Base-by-base conservation (phyloP, 2,329 filamentous ascomycete genomes). In the Neonectria sp. region DNA sequence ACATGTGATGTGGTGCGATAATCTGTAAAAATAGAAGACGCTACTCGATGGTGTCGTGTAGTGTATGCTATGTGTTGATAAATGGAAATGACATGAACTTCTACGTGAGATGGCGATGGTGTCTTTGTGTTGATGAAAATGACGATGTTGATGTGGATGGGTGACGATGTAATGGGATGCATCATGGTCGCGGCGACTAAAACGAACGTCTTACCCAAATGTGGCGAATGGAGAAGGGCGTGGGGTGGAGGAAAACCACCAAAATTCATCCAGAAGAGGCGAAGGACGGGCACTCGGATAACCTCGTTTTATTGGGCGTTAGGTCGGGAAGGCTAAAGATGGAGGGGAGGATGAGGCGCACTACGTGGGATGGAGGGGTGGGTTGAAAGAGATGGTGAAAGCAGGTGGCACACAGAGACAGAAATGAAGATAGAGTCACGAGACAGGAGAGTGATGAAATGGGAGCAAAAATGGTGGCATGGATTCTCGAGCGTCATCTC, bases 11-110 rank as follows among this genome's bases (percentile, higher is more conserved):
- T 33, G 55, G 43, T 59, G 52, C 68, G 40, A 63, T 67, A 68
- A 64, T 63, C 51, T 75, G 74, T 76, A 76, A 74, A 73, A 76
- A 75, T 76, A 76, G 65, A 74, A 66, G 63, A 53, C 65, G 67
- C 70, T 71, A 56, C 64, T 33, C 63, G 57, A 74, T 45, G 49
- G 59, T 62, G 58, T 60, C 48, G 66, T 56, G 71, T 66, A 67
- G 71, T 72, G 68, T 67, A 62, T 71, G 65, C 76, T 65, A 57
- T 73, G 62, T 77, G 71, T 67, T 70, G 70, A 77, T 73, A 76
- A 62, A 74, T 69, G 60, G 56, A 55, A 72, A 71, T 68, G 67
- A 60, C 37, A 74, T 68, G 67, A 64, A 68, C 60, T 68, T 55
- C 56, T 63, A 53, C 46, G 43, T 27, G 57, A 12, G 40, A 55